A percentile compares a stretch with the other conserved stretches of the same genome.
phyloP scores from a whole-genome alignment of 2,329 filamentous ascomycete species.

The Hortaea sp. region DNA sequence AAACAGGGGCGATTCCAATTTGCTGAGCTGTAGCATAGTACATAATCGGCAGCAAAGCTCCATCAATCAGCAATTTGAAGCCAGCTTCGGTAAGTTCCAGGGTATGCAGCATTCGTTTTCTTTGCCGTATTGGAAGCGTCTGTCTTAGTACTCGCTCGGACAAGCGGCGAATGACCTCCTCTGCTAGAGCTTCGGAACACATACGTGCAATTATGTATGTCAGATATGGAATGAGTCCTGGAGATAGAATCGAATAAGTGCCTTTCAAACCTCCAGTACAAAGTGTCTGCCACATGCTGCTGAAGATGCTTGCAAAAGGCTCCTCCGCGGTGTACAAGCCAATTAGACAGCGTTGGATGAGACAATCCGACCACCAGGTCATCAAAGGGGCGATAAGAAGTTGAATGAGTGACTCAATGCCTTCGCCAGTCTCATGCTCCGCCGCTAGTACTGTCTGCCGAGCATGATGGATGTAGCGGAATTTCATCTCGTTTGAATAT shows the following conservation, averaged over 20 bases:
- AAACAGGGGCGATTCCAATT: conserved; percentile 15
- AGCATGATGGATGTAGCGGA: conserved; percentile 5
- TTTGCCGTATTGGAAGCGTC: too few species aligned
- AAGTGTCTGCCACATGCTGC: conserved; percentile 7
- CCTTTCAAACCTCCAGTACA: conserved; percentile 5
- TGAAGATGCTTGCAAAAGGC: conserved; percentile 11
- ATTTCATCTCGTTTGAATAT: conserved; percentile 2
- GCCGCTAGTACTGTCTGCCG: conserved; percentile 8
- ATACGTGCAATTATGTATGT: conserved; percentile 5
- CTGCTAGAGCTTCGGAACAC: neutral
- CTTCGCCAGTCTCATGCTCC: conserved; percentile 17
- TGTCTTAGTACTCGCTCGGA: neutral
- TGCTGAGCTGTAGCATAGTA: conserved; percentile 16
- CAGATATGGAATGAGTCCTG: conserved; percentile 6
- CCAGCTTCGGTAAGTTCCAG: neutral
- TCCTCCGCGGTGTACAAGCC: conserved; percentile 13
- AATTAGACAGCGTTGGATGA: conserved; percentile 14
- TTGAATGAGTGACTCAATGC: conserved; percentile 8
- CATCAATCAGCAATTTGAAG: conserved; percentile 9
- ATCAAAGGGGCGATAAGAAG: conserved; percentile 7
- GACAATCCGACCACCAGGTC: conserved; percentile 12
- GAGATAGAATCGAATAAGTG: conserved; percentile 5
- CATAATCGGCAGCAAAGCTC: conserved; percentile 16
- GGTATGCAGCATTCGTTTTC: neutral
- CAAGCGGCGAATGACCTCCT: neutral